Evolutionary conservation across 176 grass and related monocot species (phyloP), one percentile per base, ranked within the genome.

Genomic region (Raddia distichophylla): DNA sequence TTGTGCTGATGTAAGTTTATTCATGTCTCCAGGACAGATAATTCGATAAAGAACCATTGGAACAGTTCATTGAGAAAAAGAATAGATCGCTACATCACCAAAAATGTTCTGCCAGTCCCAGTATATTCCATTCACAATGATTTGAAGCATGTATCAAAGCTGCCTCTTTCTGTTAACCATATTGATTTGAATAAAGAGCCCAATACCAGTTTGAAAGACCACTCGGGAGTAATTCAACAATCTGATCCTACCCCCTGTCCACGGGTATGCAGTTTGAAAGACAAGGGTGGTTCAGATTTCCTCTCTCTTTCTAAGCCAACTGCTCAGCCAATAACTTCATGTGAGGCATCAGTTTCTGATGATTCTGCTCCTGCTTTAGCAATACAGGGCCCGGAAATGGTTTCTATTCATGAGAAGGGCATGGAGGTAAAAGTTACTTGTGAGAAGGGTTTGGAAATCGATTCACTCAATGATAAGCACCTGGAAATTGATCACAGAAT

Each of bases 21-120:
- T 87, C 65, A 80, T 84, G 13, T 83, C 48, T 82, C 12, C 82
- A 99, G 96, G 91, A 95, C 96, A 61, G 96, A 95, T 76, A 95
- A 99, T 72, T 91, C 93, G 0, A 99, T 99, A 83, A 99, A 99
- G 79, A 99, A 95, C 73, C 96, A 99, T 82, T 99, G 96, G 96
- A 99, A 99, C 69, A 91, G 96, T 80, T 95, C 91, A 18, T 82
- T 99, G 54, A 95, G 83, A 82, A 95, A 98, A 88, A 91, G 83
- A 76, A 67, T 93, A 82, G 93, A 87, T 70, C 59, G 82, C 18
- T 88, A 89, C 65, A 75, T 63, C 34, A 56, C 57, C 3, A 82
- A 15, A 6, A 78, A 58, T n/a, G 37, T 69, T 84, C 72, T 72
- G 71, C 76, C 77, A 67, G 67, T 49, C 87, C 63, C 77, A 34